Percentiles rank a stretch among this genome's conserved stretches.
Evolutionary conservation across 176 grass and related monocot genomes (phyloP).

Genomic region (Cocos nucifera): DNA sequence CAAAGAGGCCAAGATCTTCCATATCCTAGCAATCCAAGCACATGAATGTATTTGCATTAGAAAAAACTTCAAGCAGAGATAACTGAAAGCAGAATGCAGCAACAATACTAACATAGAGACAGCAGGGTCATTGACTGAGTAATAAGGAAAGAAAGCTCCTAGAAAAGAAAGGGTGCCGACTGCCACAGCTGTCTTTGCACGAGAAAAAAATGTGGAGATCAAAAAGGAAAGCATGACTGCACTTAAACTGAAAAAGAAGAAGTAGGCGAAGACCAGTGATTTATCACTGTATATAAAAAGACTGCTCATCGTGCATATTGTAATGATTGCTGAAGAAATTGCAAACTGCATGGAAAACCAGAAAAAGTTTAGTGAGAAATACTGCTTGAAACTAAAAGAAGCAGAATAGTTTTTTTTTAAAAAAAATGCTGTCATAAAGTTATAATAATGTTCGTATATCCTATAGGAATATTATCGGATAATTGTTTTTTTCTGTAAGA

Average conservation of each 20-base stretch:
- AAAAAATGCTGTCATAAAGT: neutral
- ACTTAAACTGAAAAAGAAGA: slow-evolving; percentile 37
- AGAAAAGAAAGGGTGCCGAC: slow-evolving; percentile 46
- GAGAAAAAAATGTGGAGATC: slow-evolving; percentile 45
- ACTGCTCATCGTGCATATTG: slow-evolving; percentile 37
- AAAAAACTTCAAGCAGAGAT: neutral
- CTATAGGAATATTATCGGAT: too few species aligned
- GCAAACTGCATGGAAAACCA: slow-evolving; percentile 34
- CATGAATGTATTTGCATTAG: neutral
- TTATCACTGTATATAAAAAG: slow-evolving; percentile 47
- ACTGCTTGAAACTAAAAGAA: neutral
- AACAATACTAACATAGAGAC: slow-evolving; percentile 34
- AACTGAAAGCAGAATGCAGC: neutral
- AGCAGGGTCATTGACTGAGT: slow-evolving; percentile 37
- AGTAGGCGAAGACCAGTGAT: slow-evolving; percentile 37
- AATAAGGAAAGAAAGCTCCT: slow-evolving; percentile 43
- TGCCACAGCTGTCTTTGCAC: slow-evolving; percentile 41
- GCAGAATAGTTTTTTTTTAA: too few species aligned
- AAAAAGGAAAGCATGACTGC: slow-evolving; percentile 37
- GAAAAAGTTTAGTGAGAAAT: neutral
- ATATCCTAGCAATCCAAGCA: slow-evolving; percentile 17
- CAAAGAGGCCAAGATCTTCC: slow-evolving; percentile 42
- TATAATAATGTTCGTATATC: too few species aligned
- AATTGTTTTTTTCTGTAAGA: too few species aligned
- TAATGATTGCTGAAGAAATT: slow-evolving; percentile 47